These are phyloP conservation scores for Aspergillus tubingensis DNA, from an alignment of 2,329 filamentous ascomycete species.

Conservation along the genomic window DNA sequence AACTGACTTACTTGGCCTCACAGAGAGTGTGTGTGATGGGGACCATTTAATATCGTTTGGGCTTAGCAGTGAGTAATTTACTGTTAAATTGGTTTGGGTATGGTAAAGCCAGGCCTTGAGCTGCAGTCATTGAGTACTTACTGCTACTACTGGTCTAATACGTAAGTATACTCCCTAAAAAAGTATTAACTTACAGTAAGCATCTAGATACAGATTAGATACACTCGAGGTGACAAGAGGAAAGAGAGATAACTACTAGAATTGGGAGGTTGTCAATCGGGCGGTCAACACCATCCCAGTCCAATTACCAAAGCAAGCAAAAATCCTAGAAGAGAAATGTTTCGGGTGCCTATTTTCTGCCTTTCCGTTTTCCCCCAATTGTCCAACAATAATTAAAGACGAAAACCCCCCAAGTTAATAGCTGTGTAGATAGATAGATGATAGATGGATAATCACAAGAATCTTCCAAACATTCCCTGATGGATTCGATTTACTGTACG, in stretches of 20 bases:
- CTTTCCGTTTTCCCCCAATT: neutral
- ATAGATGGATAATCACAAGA: neutral
- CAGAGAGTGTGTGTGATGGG: neutral
- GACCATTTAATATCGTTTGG: neutral
- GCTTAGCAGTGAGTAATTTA: slow-evolving; percentile 1
- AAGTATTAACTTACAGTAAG: no score
- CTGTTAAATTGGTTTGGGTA: neutral
- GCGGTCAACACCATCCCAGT: slow-evolving; percentile 6
- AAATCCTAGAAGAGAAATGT: neutral
- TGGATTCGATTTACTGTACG: neutral
- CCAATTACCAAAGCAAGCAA: no score
- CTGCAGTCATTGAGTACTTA: no score
- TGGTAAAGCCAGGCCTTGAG: neutral
- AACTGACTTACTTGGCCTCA: neutral
- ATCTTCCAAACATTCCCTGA: neutral
- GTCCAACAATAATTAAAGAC: neutral
- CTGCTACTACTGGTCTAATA: no score
- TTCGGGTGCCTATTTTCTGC: neutral
- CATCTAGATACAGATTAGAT: no score
- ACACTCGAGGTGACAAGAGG: neutral
- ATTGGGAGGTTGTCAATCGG: slow-evolving; percentile 4
- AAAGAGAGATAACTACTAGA: neutral
- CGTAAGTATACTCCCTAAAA: no score
- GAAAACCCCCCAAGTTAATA: neutral
- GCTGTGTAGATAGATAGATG: neutral